phyloP scores from a whole-genome alignment of 306 rosid species.

The Astragalus membranaceus region DNA sequence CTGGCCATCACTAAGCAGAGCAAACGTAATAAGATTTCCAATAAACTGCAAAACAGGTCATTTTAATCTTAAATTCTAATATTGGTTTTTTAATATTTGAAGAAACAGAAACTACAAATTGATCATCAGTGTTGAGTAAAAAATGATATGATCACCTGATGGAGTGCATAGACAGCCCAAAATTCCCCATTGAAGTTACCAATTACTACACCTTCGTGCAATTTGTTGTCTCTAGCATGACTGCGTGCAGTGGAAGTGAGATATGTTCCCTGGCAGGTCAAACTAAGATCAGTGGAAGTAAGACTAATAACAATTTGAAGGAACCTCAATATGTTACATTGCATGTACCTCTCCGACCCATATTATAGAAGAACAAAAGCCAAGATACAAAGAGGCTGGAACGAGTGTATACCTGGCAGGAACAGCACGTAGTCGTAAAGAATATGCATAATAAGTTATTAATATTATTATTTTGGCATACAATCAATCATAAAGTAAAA shows the following conservation, averaged over 20 bases:
- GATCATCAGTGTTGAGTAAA: not conserved
- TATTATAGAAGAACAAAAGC: slow-evolving; percentile 91
- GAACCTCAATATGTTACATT: slow-evolving; percentile 9
- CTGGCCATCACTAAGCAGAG: slow-evolving; percentile 55
- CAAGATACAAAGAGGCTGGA: slow-evolving; percentile 86
- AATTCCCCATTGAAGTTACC: slow-evolving; percentile 93
- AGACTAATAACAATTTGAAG: slow-evolving; percentile 5
- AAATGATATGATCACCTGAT: slow-evolving; percentile 55
- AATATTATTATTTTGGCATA: not conserved
- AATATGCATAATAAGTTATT: not conserved
- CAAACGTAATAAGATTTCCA: slow-evolving; percentile 84
- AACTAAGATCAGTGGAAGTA: slow-evolving; percentile 5
- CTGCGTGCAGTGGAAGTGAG: slow-evolving; percentile 78
- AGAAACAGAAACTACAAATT: not conserved
- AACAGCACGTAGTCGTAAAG: slow-evolving; percentile 7
- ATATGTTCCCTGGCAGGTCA: slow-evolving; percentile 74
- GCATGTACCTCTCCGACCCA: slow-evolving; percentile 89
- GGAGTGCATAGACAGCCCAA: slow-evolving; percentile 74
- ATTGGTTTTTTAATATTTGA: not conserved
- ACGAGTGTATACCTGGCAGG: slow-evolving; percentile 81
- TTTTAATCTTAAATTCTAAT: not conserved
- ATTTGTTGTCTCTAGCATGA: slow-evolving; percentile 54
- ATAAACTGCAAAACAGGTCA: slow-evolving; percentile 54
- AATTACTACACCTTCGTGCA: slow-evolving; percentile 77
- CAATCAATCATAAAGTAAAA: not conserved